These are phyloP conservation scores for Sarcodon aspratus DNA, from an alignment of 768 basidiomycete genomes.

Conservation along the genomic window DNA sequence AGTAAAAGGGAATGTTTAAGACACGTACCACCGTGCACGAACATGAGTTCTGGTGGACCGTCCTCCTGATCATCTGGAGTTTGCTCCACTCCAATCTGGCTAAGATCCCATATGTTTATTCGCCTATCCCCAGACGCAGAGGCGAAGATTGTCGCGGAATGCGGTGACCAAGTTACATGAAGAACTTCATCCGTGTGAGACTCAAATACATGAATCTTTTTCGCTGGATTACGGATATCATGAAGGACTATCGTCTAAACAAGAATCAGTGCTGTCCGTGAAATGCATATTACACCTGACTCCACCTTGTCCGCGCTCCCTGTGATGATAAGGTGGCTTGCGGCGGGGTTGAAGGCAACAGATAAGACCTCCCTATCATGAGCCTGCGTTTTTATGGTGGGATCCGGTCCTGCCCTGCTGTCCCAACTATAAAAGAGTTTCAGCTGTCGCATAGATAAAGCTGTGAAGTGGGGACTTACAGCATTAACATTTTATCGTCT, in stretches of 20 bases:
- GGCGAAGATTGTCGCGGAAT: constrained; percentile 84
- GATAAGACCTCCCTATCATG: constrained; percentile 88
- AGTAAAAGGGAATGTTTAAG: background rate
- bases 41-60: constrained; percentile 92
- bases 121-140: constrained; percentile 90
- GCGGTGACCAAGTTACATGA: constrained; percentile 92
- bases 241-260: constrained; percentile 77
- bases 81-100: constrained; percentile 88
- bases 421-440: constrained; percentile 66
- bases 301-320: constrained; percentile 89
- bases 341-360: constrained; percentile 81
- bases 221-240: constrained; percentile 67
- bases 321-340: constrained; percentile 72
- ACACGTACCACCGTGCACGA: constrained; percentile 82
- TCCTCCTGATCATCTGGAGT: constrained; percentile 98
- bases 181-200: constrained; percentile 92
- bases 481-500: constrained; percentile 88
- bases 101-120: constrained; percentile 91
- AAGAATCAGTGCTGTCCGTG: background rate
- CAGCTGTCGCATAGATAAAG: background rate
- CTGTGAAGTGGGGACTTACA: constrained; percentile 42
- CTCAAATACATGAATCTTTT: constrained; percentile 83
- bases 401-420: constrained; percentile 61
- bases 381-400: constrained; percentile 65
- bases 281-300: background rate